Conservation (phyloP, 179 eudicot genomes). For the Beta macrorhiza region DNA sequence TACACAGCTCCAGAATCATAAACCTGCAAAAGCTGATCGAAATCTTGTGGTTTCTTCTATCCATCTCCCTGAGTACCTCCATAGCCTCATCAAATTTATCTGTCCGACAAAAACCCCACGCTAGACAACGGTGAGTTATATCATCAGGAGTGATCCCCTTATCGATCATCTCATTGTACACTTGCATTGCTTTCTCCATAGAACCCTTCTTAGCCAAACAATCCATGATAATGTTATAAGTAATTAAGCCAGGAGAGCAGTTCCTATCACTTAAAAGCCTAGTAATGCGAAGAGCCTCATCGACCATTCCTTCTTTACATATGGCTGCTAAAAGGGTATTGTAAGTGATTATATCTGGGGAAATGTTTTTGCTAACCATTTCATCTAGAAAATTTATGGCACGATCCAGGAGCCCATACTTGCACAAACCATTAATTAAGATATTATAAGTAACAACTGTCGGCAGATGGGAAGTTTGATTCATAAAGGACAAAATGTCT, state of each 20-base stretch:
- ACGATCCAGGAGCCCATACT: slow-evolving; percentile 61
- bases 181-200: slow-evolving; percentile 63
- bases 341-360: slow-evolving; percentile 39
- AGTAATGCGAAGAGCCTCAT: slow-evolving; percentile 61
- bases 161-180: slow-evolving; percentile 51
- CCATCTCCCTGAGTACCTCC: slow-evolving; percentile 43
- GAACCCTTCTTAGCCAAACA: slow-evolving; percentile 65
- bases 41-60: slow-evolving; percentile 33
- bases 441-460: slow-evolving; percentile 19
- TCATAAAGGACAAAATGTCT: slow-evolving; percentile 18
- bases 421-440: slow-evolving; percentile 70
- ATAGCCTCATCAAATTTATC: slow-evolving; percentile 53
- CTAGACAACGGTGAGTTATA: slow-evolving; percentile 62
- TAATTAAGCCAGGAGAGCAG: slow-evolving; percentile 53
- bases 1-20: slow-evolving; percentile 55
- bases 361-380: slow-evolving; percentile 49
- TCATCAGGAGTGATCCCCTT: slow-evolving; percentile 57
- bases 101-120: slow-evolving; percentile 60
- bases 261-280: slow-evolving; percentile 40
- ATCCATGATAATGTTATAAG: slow-evolving; percentile 75
- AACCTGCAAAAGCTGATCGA: slow-evolving; percentile 41
- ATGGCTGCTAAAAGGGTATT: slow-evolving; percentile 60
- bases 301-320: slow-evolving; percentile 65
- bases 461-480: slow-evolving; percentile 5
- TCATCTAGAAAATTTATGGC: slow-evolving; percentile 64